Base-by-base conservation (phyloP, 2,329 filamentous ascomycete genomes). In the Elsinoe fawcettii region DNA sequence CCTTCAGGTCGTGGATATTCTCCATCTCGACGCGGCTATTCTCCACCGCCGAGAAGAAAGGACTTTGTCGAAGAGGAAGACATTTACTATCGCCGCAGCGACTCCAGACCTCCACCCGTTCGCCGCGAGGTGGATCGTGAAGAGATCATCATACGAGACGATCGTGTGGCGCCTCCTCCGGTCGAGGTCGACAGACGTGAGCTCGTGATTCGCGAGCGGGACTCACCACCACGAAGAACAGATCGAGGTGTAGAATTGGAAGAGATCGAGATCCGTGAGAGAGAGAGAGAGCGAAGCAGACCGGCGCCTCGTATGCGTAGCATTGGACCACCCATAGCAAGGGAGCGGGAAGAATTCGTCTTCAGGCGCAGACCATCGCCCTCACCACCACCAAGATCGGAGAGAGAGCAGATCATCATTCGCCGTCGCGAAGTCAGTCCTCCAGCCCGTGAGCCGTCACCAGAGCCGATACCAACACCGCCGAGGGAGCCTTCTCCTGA, bases 401-500 rank as follows among this genome's bases (percentile, higher is more conserved):
- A 69, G 58, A 68, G 68, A 56, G 71, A 75, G 57, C 67, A 73
- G 55, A 74, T 75, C 66, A 75, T 77, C 65, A 77, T 78, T 60
- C 70, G 75, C 44, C 72, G 72, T 46, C 71, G 71, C 58, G 74
- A 76, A 64, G 63, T 67, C 25, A 56, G 54, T 30, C 69, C 63
- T 8, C 65, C 65, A 14, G 64, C 63, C 30, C 66, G 67, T 2
- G 66, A 66, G 44, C 67, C 66, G 58, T 23, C 64, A 61, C 51
- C 61, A 1, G 58, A 60, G 30, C 57, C 51, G 9, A 47, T 51
- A 8, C 65, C 66, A 41, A 57, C 58, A 16, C 58, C 58, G 5
- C 78, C 78, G 9, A 76, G 75, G 14, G 69, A 77, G 18, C 76
- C 78, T 3, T 79, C 80, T 18, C 81, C 82, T 51, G 70, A 73